These are phyloP conservation scores for Komagataella pseudopastoris DNA, from an alignment of 805 yeast genomes.

Conservation along the genomic window DNA sequence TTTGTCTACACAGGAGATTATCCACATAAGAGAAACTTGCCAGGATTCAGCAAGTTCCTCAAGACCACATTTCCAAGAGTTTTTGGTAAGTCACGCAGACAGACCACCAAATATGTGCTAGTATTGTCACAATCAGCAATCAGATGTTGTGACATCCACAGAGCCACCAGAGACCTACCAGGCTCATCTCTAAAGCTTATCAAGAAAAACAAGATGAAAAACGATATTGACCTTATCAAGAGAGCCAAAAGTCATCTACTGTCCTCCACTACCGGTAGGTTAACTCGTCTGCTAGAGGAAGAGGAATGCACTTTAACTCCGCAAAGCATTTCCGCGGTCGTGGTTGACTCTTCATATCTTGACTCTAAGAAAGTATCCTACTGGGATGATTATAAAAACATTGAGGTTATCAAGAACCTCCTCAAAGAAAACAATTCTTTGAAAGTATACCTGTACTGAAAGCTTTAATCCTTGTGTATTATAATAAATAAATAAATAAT, in stretches of 20 bases:
- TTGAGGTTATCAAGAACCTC: slow-evolving; percentile 24
- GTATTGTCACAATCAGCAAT: slow-evolving; percentile 65
- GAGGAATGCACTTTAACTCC: slow-evolving; percentile 25
- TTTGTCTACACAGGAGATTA: slow-evolving; percentile 53
- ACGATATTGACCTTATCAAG: slow-evolving; percentile 37
- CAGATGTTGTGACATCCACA: slow-evolving; percentile 75
- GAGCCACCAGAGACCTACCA: slow-evolving; percentile 35
- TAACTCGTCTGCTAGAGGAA: slow-evolving; percentile 29
- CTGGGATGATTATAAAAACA: slow-evolving; percentile 42
- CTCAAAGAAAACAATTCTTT: slow-evolving; percentile 22
- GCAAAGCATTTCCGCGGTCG: slow-evolving; percentile 35
- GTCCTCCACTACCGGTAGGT: slow-evolving; percentile 53
- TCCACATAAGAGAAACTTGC: slow-evolving; percentile 36
- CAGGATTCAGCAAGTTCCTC: slow-evolving; percentile 42
- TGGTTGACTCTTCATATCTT: slow-evolving; percentile 48
- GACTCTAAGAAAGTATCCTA: slow-evolving; percentile 47
- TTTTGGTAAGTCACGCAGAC: slow-evolving; percentile 12
- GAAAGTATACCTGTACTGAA: slow-evolving; percentile 37
- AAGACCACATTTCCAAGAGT: slow-evolving; percentile 15
- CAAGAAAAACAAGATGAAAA: slow-evolving; percentile 57
- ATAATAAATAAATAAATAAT: background rate
- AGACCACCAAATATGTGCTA: slow-evolving; percentile 26
- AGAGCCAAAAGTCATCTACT: slow-evolving; percentile 35
- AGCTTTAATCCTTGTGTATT: background rate
- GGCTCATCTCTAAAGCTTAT: slow-evolving; percentile 54